These are phyloP conservation scores for Wallacemonas sp. DNA, from an alignment of 208 protist species.

Conservation along the genomic window DNA sequence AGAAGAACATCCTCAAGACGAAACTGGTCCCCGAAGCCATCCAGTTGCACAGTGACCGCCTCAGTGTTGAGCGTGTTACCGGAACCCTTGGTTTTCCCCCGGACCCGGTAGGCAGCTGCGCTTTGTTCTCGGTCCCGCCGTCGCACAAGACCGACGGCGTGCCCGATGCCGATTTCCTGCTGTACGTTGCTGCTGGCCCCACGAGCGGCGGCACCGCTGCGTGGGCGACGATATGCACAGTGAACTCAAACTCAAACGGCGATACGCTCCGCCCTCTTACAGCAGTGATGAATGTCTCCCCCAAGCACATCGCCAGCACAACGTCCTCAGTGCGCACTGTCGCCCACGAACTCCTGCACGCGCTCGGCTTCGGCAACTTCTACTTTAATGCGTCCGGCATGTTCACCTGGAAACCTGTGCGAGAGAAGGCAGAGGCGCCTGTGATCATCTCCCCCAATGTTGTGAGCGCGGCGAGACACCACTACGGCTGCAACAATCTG, in stretches of 20 bases:
- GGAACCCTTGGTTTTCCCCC: constrained; percentile 17
- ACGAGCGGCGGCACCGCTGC: constrained; percentile 13
- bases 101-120: constrained; percentile 15
- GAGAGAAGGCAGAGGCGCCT: constrained; percentile 30
- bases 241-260: constrained; percentile 2
- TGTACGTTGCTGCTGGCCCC: constrained; percentile 65
- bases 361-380: constrained; percentile 58
- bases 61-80: constrained; percentile 37
- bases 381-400: constrained; percentile 24
- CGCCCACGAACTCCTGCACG: constrained; percentile 84
- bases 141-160: constrained; percentile 40
- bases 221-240: constrained; percentile 59
- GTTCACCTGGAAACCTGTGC: constrained; percentile 6
- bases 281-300: constrained; percentile 57
- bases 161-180: constrained; percentile 48
- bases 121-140: constrained; percentile 56
- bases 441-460: constrained; percentile 29
- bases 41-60: constrained; percentile 44
- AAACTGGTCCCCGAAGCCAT: constrained; percentile 41
- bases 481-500: background rate
- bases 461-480: background rate
- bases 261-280: constrained; percentile 25
- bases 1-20: constrained; percentile 24
- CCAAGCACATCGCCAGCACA: constrained; percentile 28
- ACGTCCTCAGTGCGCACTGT: constrained; percentile 22